These are phyloP conservation scores for Trametes sanguinea DNA, from an alignment of 768 basidiomycete species.

Conservation along the genomic window DNA sequence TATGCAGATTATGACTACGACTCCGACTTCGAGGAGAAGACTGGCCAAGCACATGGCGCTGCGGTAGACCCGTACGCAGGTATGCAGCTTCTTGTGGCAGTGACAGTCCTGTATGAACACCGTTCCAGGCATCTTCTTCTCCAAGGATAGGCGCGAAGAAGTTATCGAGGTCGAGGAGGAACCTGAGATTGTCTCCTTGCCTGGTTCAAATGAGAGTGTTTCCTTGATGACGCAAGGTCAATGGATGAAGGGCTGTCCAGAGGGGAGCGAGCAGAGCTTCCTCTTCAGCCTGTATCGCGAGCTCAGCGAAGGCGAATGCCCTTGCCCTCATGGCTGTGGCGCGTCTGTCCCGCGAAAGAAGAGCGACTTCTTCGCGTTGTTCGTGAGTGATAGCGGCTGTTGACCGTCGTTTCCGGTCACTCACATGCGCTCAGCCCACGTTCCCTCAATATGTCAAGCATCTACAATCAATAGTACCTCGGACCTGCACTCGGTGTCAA, in stretches of 20 bases:
- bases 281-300: constrained; percentile 83
- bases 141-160: constrained; percentile 89
- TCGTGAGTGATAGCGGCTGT: constrained; percentile 50
- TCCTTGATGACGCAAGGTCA: constrained; percentile 84
- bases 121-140: constrained; percentile 83
- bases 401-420: not conserved
- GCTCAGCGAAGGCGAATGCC: constrained; percentile 60
- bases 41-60: constrained; percentile 40
- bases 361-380: constrained; percentile 80
- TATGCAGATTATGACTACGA: constrained; percentile 87
- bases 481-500: constrained; percentile 49
- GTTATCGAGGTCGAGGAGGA: constrained; percentile 91
- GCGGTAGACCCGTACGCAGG: constrained; percentile 91
- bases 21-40: constrained; percentile 65
- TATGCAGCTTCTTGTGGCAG: constrained; percentile 28
- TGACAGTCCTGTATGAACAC: constrained; percentile 8
- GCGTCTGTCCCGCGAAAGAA: constrained; percentile 59
- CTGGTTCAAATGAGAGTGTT: constrained; percentile 46
- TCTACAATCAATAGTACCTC: constrained; percentile 57
- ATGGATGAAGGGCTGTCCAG: constrained; percentile 98
- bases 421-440: constrained; percentile 52
- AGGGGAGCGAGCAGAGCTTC: constrained; percentile 87
- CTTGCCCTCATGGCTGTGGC: constrained; percentile 79
- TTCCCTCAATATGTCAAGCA: constrained; percentile 72
- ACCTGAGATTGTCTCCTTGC: constrained; percentile 51